Evolutionary conservation across 768 basidiomycete species (phyloP).

Genomic region (Amanita rubescens): DNA sequence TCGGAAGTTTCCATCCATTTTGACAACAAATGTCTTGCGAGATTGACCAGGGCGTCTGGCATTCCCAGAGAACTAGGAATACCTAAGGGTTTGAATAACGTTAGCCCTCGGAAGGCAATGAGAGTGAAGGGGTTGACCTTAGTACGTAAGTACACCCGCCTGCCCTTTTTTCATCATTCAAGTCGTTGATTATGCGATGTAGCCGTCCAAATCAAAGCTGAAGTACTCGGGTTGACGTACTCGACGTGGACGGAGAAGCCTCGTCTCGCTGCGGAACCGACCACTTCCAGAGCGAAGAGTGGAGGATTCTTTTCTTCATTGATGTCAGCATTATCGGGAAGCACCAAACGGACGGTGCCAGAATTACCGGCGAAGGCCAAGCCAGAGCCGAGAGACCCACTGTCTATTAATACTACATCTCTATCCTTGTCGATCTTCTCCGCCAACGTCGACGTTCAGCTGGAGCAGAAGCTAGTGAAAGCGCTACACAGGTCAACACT

Average conservation of each 20-base stretch:
- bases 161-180: not conserved
- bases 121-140: conserved; percentile 54
- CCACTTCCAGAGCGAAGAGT: conserved; percentile 19
- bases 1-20: conserved; percentile 74
- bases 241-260: conserved; percentile 56
- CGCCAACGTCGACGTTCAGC: conserved; percentile 54
- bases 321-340: conserved; percentile 32
- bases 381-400: conserved; percentile 24
- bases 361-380: not conserved
- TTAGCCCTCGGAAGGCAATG: conserved; percentile 61
- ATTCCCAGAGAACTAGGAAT: conserved; percentile 41
- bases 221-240: conserved; percentile 78
- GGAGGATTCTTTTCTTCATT: conserved; percentile 44
- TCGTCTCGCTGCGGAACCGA: conserved; percentile 19
- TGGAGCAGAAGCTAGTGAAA: conserved; percentile 55
- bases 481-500: conserved; percentile 90
- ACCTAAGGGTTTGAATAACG: conserved; percentile 47
- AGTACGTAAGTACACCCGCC: conserved; percentile 39
- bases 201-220: conserved; percentile 75
- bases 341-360: conserved; percentile 28
- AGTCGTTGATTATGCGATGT: not conserved
- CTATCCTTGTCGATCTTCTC: conserved; percentile 61
- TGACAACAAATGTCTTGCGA: conserved; percentile 66
- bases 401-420: conserved; percentile 39
- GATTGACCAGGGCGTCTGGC: conserved; percentile 56